Conservation (phyloP, 805 yeast species). For the Kazachstania kunashirensis region DNA sequence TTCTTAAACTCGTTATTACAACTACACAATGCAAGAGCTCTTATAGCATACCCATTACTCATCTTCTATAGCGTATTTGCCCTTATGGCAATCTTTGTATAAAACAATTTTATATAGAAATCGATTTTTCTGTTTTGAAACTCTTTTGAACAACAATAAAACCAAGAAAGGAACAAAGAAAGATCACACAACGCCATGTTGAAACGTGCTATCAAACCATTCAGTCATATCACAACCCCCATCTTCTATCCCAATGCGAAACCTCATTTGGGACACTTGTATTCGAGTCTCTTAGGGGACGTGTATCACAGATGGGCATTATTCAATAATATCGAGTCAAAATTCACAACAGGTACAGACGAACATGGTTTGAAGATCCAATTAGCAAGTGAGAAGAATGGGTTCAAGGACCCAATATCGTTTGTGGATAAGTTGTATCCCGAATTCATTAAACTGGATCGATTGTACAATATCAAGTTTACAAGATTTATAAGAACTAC, state of each 20-base stretch:
- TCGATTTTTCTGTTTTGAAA: too few species aligned
- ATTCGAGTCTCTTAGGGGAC: conserved; percentile 80
- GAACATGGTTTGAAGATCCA: conserved; percentile 95
- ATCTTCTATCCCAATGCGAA: conserved; percentile 92
- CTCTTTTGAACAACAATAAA: neutral
- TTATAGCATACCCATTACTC: conserved; percentile 87
- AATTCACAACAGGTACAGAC: conserved; percentile 85
- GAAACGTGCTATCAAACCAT: neutral
- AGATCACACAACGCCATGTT: too few species aligned
- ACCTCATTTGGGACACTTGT: conserved; percentile 91
- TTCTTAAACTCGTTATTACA: conserved; percentile 80
- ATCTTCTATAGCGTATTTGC: conserved; percentile 92
- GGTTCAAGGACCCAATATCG: conserved; percentile 41
- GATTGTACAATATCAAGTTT: conserved; percentile 44
- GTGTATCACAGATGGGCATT: conserved; percentile 64
- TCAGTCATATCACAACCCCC: conserved; percentile 67
- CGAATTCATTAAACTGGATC: conserved; percentile 57
- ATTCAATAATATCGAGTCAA: conserved; percentile 37
- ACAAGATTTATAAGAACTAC: conserved; percentile 88
- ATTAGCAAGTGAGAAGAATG: conserved; percentile 58
- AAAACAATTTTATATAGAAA: too few species aligned
- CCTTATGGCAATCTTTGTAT: conserved; percentile 79
- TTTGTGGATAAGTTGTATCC: conserved; percentile 65
- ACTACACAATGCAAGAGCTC: conserved; percentile 73
- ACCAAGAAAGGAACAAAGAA: too few species aligned